Evolutionary conservation across 352 stramenopile genomes (phyloP).

Genomic region (Globisporangium takayamanum): DNA sequence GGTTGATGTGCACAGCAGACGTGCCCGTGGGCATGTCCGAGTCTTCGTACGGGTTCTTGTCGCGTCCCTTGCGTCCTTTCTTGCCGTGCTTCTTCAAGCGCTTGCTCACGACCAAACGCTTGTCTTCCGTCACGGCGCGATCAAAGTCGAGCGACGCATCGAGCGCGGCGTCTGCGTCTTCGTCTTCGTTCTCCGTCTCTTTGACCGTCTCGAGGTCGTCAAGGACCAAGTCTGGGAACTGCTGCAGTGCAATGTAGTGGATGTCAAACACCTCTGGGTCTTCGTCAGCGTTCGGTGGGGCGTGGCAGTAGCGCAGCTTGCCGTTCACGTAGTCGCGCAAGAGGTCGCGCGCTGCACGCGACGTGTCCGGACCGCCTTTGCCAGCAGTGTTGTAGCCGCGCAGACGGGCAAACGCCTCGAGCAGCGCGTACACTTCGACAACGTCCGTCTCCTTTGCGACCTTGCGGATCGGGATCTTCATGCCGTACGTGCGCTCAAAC

Average conservation of each 20-base stretch:
- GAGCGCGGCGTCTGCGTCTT: constrained; percentile 14
- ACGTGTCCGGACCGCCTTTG: constrained; percentile 94
- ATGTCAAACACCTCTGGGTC: constrained; percentile 70
- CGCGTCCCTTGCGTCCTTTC: constrained; percentile 93
- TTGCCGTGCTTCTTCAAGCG: constrained; percentile 92
- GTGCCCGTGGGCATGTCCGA: constrained; percentile 55
- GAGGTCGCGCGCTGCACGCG: constrained; percentile 91
- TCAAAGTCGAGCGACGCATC: constrained; percentile 64
- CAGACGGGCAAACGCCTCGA: constrained; percentile 76
- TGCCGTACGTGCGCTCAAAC: constrained; percentile 96
- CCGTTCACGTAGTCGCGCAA: constrained; percentile 98
- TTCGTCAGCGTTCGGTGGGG: constrained; percentile 68
- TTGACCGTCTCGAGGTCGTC: constrained; percentile 12
- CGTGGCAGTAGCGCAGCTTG: constrained; percentile 96
- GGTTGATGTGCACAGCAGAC: constrained; percentile 56
- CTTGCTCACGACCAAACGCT: constrained; percentile 59
- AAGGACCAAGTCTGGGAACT: constrained; percentile 45
- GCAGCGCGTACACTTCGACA: constrained; percentile 72
- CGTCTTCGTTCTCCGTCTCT: constrained; percentile 11
- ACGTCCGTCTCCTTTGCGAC: constrained; percentile 64
- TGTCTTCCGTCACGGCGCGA: constrained; percentile 54
- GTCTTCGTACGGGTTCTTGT: constrained; percentile 97
- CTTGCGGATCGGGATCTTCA: constrained; percentile 81
- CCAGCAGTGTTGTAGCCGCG: constrained; percentile 91
- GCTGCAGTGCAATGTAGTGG: constrained; percentile 45